A percentile compares a stretch with the other conserved stretches of the same genome.
phyloP scores from a whole-genome alignment of 345 rosid genomes.

The Aegle marmelos region DNA sequence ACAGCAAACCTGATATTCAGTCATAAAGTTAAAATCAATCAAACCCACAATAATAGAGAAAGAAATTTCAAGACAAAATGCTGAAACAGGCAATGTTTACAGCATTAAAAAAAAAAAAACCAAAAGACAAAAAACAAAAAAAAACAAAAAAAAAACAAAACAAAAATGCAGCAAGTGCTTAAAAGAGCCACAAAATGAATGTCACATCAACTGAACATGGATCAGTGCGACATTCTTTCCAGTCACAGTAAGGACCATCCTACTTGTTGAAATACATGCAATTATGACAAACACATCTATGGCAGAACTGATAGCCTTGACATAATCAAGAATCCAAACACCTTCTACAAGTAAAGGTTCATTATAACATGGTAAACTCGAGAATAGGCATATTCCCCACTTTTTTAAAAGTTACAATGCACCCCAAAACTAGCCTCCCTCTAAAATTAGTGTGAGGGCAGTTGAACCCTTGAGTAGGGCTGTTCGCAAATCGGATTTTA shows the following conservation, averaged over 20 bases:
- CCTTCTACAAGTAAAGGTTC: not conserved
- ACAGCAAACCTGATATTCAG: constrained; percentile 75
- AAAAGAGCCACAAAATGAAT: not conserved
- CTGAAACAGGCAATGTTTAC: not conserved
- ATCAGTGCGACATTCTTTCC: not conserved
- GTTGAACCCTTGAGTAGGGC: not conserved
- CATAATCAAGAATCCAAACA: not conserved
- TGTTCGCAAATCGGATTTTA: too few relatives aligned
- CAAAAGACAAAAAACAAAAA: too few relatives aligned
- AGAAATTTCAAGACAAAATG: not conserved
- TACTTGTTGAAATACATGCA: not conserved
- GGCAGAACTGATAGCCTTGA: not conserved
- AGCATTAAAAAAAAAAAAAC: not conserved
- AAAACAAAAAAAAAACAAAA: too few relatives aligned
- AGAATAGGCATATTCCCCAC: not conserved
- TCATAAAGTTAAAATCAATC: not conserved
- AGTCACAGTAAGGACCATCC: not conserved
- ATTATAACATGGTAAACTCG: not conserved
- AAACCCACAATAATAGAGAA: not conserved
- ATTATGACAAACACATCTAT: not conserved
- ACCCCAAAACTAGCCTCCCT: not conserved
- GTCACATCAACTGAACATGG: not conserved
- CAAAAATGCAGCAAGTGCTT: not conserved
- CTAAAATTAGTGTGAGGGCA: not conserved
- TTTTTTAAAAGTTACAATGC: not conserved